Conservation (phyloP, 208 protist species). For the Trichomonas tenax region DNA sequence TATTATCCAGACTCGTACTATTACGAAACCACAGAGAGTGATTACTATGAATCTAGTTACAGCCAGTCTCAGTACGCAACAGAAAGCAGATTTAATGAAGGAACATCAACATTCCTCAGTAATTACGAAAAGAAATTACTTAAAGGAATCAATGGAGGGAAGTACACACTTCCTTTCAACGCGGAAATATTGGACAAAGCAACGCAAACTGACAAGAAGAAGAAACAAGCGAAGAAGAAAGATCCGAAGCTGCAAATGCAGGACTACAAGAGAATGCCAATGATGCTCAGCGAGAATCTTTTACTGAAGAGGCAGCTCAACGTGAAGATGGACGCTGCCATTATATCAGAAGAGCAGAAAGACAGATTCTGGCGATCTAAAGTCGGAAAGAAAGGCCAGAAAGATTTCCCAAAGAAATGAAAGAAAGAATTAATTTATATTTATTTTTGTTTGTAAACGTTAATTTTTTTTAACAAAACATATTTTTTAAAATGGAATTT, state of each 20-base stretch:
- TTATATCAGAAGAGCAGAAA: background rate
- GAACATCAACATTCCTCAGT: background rate
- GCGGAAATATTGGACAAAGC: background rate
- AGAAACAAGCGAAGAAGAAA: background rate
- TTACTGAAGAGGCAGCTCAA: background rate
- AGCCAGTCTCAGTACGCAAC: too few relatives aligned
- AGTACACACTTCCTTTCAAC: background rate
- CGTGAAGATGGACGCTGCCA: background rate
- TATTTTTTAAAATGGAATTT: background rate
- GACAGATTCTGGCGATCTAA: background rate
- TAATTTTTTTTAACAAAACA: background rate
- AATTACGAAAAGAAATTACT: background rate
- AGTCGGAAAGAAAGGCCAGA: background rate
- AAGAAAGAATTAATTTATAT: background rate
- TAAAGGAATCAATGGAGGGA: background rate
- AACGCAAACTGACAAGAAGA: background rate
- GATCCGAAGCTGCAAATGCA: background rate
- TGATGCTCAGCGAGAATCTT: background rate
- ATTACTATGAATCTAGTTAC: too few relatives aligned
- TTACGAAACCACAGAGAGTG: too few relatives aligned
- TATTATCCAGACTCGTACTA: too few relatives aligned
- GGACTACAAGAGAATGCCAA: background rate
- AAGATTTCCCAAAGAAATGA: background rate
- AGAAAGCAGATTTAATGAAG: background rate
- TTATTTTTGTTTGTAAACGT: background rate